phyloP scores from a whole-genome alignment of 2,329 filamentous ascomycete genomes.

The Fonsecaea pedrosoi region DNA sequence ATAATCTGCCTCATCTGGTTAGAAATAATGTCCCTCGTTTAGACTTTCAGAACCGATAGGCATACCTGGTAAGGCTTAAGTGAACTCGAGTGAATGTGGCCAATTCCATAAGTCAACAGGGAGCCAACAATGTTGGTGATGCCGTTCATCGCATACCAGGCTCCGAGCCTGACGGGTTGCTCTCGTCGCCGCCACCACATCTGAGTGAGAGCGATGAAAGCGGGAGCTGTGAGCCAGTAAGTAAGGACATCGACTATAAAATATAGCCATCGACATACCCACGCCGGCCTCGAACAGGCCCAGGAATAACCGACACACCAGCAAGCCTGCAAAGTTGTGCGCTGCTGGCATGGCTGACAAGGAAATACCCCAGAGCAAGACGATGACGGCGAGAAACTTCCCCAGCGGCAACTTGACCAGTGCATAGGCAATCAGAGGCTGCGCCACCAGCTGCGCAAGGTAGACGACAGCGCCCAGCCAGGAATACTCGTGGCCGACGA shows the following conservation, averaged over 20 bases:
- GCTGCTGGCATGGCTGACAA: slow-evolving; percentile 61
- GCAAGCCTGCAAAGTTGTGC: slow-evolving; percentile 52
- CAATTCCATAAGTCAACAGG: slow-evolving; percentile 60
- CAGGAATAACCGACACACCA: slow-evolving; percentile 57
- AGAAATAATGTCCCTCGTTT: background rate
- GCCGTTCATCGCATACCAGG: slow-evolving; percentile 60
- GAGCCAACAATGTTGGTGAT: slow-evolving; percentile 62
- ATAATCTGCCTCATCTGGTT: slow-evolving; percentile 47
- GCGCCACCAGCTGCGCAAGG: slow-evolving; percentile 61
- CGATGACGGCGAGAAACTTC: slow-evolving; percentile 63
- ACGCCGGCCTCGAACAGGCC: slow-evolving; percentile 62
- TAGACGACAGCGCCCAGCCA: slow-evolving; percentile 62
- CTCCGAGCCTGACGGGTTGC: slow-evolving; percentile 58
- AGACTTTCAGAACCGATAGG: background rate
- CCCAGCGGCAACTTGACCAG: slow-evolving; percentile 67
- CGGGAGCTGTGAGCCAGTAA: slow-evolving; percentile 49
- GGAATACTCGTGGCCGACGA: slow-evolving; percentile 63
- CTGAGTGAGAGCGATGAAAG: slow-evolving; percentile 60
- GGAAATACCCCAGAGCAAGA: slow-evolving; percentile 60
- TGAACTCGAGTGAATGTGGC: slow-evolving; percentile 54
- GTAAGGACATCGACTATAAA: background rate
- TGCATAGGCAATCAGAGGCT: slow-evolving; percentile 60
- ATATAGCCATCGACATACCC: slow-evolving; percentile 26
- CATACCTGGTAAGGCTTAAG: slow-evolving; percentile 58
- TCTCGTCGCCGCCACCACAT: slow-evolving; percentile 63